These are phyloP conservation scores for Grigorovia yakushimaensis DNA, from an alignment of 805 yeast genomes.

Conservation along the genomic window DNA sequence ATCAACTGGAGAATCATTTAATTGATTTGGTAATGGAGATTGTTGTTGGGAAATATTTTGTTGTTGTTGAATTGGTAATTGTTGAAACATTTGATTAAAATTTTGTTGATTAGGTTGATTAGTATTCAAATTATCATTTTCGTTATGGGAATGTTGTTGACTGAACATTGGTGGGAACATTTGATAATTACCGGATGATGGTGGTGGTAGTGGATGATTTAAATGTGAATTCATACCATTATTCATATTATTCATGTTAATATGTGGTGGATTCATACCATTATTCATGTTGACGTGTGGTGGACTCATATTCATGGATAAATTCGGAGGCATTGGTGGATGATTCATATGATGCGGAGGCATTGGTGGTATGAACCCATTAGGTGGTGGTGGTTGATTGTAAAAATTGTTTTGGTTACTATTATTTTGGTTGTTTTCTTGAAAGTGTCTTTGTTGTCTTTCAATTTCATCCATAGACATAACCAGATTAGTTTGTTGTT, in stretches of 20 bases:
- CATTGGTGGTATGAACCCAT: conserved; percentile 13
- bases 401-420: not conserved
- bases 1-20: not conserved
- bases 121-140: not conserved
- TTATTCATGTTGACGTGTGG: not conserved
- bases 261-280: not conserved
- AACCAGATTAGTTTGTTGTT: conserved; percentile 22
- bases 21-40: conserved; percentile 1
- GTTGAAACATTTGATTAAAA: not conserved
- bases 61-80: not conserved
- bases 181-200: not conserved
- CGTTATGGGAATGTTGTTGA: conserved; percentile 10
- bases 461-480: conserved; percentile 78
- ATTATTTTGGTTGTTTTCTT: conserved; percentile 9
- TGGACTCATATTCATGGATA: conserved; percentile 8
- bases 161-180: not conserved
- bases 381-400: conserved; percentile 2
- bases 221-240: not conserved
- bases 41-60: not conserved
- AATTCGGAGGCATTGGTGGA: conserved; percentile 12
- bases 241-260: not conserved
- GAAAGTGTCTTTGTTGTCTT: conserved; percentile 37
- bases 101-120: conserved; percentile 1
- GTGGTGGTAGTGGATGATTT: not conserved
- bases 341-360: conserved; percentile 4